These are phyloP conservation scores for Knoxia roxburghii DNA, from an alignment of 257 asterid genomes.

Conservation along the genomic window DNA sequence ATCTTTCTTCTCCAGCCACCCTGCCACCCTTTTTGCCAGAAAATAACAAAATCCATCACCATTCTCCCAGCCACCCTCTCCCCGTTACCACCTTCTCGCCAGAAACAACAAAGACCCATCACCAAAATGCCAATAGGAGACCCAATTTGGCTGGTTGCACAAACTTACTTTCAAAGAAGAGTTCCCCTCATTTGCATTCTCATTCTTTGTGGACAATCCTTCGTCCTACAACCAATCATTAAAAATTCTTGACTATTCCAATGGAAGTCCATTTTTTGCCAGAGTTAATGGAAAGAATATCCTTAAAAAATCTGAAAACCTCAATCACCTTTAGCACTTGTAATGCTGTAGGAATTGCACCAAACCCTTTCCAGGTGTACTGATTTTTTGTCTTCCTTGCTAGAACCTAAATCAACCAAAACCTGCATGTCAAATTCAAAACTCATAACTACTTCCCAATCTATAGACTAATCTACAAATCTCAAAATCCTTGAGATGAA, in stretches of 20 bases:
- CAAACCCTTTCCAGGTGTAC: constrained; percentile 89
- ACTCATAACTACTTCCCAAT: neutral
- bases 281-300: neutral
- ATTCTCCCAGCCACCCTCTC: too few relatives aligned
- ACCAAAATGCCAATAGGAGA: too few relatives aligned
- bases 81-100: too few relatives aligned
- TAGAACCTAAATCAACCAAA: constrained; percentile 52
- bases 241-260: neutral
- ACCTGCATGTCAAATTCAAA: neutral
- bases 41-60: too few relatives aligned
- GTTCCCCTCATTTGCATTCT: constrained; percentile 44
- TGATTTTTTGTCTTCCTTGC: constrained; percentile 76
- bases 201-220: constrained; percentile 58
- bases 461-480: neutral
- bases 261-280: neutral
- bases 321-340: constrained; percentile 54
- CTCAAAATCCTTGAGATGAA: neutral
- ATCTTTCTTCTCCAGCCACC: too few relatives aligned
- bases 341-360: constrained; percentile 67
- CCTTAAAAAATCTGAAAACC: neutral
- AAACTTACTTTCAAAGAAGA: constrained; percentile 50
- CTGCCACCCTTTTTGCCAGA: too few relatives aligned
- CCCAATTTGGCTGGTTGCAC: too few relatives aligned
- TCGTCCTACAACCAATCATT: constrained; percentile 44
- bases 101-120: too few relatives aligned